These are phyloP conservation scores for Heimioporus sp. DNA, from an alignment of 768 basidiomycete genomes.

Conservation along the genomic window DNA sequence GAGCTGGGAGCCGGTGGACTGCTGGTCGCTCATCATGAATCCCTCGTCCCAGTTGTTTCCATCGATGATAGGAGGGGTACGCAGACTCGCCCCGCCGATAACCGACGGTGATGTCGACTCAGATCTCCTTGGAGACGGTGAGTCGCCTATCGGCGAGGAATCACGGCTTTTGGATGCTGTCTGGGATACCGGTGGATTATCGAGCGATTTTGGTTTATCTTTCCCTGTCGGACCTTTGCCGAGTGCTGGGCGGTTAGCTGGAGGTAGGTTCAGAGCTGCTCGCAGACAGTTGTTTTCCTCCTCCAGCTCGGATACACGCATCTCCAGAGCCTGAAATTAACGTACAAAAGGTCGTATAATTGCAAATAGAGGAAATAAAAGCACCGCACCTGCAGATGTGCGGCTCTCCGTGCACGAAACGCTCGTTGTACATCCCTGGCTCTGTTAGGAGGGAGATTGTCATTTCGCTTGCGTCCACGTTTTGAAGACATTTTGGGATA, in stretches of 20 bases:
- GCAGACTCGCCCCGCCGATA: slow-evolving; percentile 27
- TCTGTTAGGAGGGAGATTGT: slow-evolving; percentile 60
- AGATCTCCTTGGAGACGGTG: slow-evolving; percentile 43
- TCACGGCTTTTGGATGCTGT: slow-evolving; percentile 54
- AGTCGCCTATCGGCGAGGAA: slow-evolving; percentile 62
- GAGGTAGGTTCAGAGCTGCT: slow-evolving; percentile 68
- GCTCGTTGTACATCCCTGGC: slow-evolving; percentile 88
- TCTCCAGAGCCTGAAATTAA: slow-evolving; percentile 65
- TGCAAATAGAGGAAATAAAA: slow-evolving; percentile 38
- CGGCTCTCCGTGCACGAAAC: slow-evolving; percentile 84
- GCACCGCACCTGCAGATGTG: slow-evolving; percentile 71
- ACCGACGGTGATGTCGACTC: slow-evolving; percentile 35
- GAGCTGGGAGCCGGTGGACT: slow-evolving; percentile 32
- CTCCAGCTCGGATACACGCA: slow-evolving; percentile 79
- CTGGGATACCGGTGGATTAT: slow-evolving; percentile 31
- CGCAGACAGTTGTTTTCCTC: slow-evolving; percentile 78
- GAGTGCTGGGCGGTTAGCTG: slow-evolving; percentile 66
- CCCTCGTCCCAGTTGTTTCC: slow-evolving; percentile 54
- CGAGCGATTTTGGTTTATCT: slow-evolving; percentile 66
- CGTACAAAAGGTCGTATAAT: slow-evolving; percentile 33
- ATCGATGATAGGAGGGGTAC: slow-evolving; percentile 49
- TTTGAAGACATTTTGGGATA: slow-evolving; percentile 69
- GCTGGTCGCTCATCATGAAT: slow-evolving; percentile 50
- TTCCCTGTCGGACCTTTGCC: slow-evolving; percentile 88
- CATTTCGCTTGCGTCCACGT: slow-evolving; percentile 78